phyloP scores from a whole-genome alignment of 148 eudicot species.

The Polygonum maritimum region DNA sequence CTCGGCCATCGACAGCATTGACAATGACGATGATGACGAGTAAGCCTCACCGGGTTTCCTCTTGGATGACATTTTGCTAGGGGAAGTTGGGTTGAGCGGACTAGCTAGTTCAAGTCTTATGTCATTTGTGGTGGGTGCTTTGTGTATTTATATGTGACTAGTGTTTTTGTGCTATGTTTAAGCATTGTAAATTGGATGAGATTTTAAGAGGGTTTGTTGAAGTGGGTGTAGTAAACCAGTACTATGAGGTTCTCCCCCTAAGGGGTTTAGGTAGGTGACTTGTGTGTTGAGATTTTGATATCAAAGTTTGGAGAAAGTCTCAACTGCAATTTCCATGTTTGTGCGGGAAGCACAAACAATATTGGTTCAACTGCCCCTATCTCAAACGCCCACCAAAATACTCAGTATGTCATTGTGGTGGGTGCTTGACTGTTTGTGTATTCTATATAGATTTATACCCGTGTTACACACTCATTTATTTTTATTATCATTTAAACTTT shows the following conservation, averaged over 20 bases:
- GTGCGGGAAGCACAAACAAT: not conserved
- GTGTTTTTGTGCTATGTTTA: not conserved
- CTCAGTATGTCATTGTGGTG: too few species aligned
- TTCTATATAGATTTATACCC: too few species aligned
- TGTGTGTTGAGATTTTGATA: not conserved
- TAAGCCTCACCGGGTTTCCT: not conserved
- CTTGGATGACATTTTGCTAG: not conserved
- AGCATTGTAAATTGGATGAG: not conserved
- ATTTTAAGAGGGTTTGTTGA: not conserved
- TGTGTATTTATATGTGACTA: not conserved
- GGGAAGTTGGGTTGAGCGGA: not conserved
- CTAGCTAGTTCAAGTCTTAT: not conserved
- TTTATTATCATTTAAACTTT: too few species aligned
- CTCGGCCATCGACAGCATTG: conserved; percentile 30
- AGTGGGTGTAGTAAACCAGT: conserved; percentile 6
- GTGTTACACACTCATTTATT: too few species aligned
- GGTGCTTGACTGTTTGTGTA: too few species aligned
- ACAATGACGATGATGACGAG: not conserved
- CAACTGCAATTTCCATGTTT: conserved; percentile 3
- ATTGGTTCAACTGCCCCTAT: conserved; percentile 4
- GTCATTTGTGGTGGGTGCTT: not conserved
- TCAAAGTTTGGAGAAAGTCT: conserved; percentile 1
- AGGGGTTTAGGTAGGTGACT: conserved; percentile 6
- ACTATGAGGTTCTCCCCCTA: not conserved
- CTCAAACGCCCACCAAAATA: not conserved